Evolutionary conservation across 2,329 filamentous ascomycete species (phyloP), one percentile per base, ranked within the genome.

Genomic region (Eutypella sp.): DNA sequence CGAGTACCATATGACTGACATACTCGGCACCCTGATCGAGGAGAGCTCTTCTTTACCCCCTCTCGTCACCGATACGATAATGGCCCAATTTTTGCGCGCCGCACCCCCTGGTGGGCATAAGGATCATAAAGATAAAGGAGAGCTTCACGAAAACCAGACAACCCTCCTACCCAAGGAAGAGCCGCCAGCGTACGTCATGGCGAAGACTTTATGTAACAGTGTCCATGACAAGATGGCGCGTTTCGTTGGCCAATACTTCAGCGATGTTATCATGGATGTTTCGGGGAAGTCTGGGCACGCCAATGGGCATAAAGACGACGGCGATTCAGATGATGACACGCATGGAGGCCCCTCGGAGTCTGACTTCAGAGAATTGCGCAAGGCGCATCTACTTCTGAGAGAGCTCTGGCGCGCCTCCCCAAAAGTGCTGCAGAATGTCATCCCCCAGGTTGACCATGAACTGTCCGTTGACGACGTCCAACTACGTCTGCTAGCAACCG

Each of bases 381-480:
- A 96, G 66, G 92, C 92, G 2, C 93, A 99, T 69, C 78, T 84
- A 41, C 75, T 99, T 31, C 81, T 99, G 36, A 82, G 91, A 46
- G 93, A 99, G 67, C 75, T 99, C 16, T 99, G 95, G 92, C 83
- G 91, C 53, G 91, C 92, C 40, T 88, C 88, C 29, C 91, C 95
- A 0, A 79, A 85, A 24, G 88, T 97, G 23, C 77, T 99, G 16
- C 85, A 89, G 53, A 96, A 96, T 58, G 92, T 99, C 11, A 85
- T 99, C 43, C 91, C 91, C 4, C 91, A 96, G 65, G 75, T 99
- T 33, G 92, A 97, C 61, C 87, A 89, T 27, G 93, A 99, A 69
- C 73, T 99, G 43, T 87, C 85, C 3, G 90, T 91, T 0, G 93
- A 99, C 61, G 95, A 95, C 49, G 76, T 91, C 3, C 84, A 93